These are phyloP conservation scores for Pestalotiopsis sp. DNA, from an alignment of 2,329 filamentous ascomycete genomes.

Conservation along the genomic window DNA sequence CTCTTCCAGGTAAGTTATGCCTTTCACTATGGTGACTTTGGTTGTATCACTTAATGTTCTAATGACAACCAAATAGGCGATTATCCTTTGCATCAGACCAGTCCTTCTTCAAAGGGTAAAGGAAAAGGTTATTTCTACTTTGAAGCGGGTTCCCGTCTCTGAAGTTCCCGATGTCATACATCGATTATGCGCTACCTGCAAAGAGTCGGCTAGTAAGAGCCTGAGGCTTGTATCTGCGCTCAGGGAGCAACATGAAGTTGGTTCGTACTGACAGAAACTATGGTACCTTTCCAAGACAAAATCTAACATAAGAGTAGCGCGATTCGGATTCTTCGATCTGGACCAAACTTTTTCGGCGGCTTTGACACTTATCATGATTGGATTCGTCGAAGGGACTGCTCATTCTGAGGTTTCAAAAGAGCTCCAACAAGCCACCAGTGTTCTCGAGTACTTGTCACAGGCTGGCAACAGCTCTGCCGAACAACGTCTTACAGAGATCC, in stretches of 20 bases:
- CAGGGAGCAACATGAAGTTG: neutral
- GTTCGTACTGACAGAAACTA: neutral
- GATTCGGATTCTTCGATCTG: neutral
- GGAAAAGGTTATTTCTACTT: neutral
- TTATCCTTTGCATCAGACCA: neutral
- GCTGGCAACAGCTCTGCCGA: neutral
- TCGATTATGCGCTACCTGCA: neutral
- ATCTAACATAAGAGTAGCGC: neutral
- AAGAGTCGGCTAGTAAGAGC: neutral
- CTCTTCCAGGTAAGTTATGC: neutral
- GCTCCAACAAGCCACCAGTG: neutral
- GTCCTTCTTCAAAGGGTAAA: neutral
- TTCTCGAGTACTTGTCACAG: neutral
- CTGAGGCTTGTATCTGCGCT: neutral
- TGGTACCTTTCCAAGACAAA: neutral
- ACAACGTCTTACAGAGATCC: neutral
- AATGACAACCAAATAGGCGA: neutral
- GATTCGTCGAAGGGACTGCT: neutral
- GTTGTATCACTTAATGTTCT: neutral
- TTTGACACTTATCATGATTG: neutral
- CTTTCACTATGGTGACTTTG: neutral
- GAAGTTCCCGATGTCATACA: neutral
- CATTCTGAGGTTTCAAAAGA: neutral
- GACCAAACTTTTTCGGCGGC: neutral
- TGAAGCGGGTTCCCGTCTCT: neutral